A percentile compares a stretch with the other conserved stretches of the same genome.
Conservation (phyloP, 2,329 filamentous ascomycete species). For the Colletotrichum lentis region DNA sequence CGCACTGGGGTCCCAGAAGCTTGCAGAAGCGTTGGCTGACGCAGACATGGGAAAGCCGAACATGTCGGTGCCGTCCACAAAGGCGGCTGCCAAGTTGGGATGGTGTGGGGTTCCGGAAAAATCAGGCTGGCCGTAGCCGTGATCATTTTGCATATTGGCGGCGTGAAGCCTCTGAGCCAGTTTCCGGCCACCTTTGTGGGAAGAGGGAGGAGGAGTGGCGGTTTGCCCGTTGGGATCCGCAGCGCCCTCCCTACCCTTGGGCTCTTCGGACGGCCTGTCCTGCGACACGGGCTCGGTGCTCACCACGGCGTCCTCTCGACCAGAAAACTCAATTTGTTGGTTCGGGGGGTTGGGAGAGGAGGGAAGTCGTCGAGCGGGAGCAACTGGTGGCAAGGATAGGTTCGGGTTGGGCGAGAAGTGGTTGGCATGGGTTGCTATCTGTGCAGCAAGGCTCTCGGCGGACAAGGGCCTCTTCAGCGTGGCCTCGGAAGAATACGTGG, state of each 20-base stretch:
- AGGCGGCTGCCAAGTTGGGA: constrained; percentile 54
- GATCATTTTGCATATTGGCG: constrained; percentile 65
- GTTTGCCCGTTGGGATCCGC: constrained; percentile 58
- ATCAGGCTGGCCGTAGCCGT: constrained; percentile 61
- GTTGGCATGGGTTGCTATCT: constrained; percentile 69
- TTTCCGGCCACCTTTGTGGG: constrained; percentile 63
- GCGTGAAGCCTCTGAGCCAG: constrained; percentile 59
- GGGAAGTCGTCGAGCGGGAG: constrained; percentile 64
- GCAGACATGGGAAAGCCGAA: constrained; percentile 70
- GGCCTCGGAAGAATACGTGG: constrained; percentile 48
- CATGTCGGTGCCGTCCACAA: constrained; percentile 61
- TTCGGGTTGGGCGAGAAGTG: constrained; percentile 64
- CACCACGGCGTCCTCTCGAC: constrained; percentile 44
- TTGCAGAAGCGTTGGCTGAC: constrained; percentile 58
- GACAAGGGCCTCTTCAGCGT: constrained; percentile 62
- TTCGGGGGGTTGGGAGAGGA: constrained; percentile 63
- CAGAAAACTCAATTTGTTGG: constrained; percentile 45
- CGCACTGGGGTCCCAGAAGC: constrained; percentile 65
- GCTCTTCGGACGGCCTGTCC: constrained; percentile 55
- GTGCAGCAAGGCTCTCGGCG: constrained; percentile 57
- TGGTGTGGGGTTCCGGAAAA: constrained; percentile 60
- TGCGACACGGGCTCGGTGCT: constrained; percentile 38
- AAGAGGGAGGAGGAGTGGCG: constrained; percentile 67
- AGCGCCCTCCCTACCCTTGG: constrained; percentile 52
- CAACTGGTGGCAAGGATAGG: constrained; percentile 66